phyloP scores from a whole-genome alignment of 2,329 filamentous ascomycete species.

The Huntiella moniliformis region DNA sequence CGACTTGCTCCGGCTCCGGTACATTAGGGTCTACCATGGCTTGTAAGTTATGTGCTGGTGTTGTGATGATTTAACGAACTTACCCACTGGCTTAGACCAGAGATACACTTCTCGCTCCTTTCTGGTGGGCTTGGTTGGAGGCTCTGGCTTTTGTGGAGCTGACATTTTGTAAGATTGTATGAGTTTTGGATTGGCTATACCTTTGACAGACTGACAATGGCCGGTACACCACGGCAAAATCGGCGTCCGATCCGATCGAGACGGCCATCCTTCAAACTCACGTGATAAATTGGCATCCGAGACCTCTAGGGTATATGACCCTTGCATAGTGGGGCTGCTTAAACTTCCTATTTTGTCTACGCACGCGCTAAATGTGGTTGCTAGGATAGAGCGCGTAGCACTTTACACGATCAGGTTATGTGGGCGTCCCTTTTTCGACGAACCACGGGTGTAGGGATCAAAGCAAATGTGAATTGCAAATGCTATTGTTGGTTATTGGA shows the following conservation, averaged over 20 bases:
- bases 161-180: constrained; percentile 2
- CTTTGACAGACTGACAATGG: no score
- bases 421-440: constrained; percentile 10
- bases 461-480: neutral
- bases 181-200: no score
- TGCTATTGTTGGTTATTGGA: no score
- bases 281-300: no score
- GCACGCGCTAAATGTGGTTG: neutral
- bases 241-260: no score
- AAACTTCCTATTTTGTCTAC: neutral
- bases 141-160: neutral
- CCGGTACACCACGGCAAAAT: no score
- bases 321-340: neutral
- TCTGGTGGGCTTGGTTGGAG: neutral
- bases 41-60: neutral
- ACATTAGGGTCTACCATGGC: neutral
- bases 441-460: neutral
- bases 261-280: no score
- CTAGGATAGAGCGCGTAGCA: constrained; percentile 6
- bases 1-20: neutral
- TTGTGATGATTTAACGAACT: neutral
- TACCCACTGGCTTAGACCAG: constrained; percentile 8
- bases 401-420: constrained; percentile 7
- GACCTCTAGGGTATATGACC: neutral
- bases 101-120: constrained; percentile 8